Evolutionary conservation across 176 grass and related monocot genomes (phyloP), one percentile per base, ranked within the genome.

Genomic region (Poa pratensis): DNA sequence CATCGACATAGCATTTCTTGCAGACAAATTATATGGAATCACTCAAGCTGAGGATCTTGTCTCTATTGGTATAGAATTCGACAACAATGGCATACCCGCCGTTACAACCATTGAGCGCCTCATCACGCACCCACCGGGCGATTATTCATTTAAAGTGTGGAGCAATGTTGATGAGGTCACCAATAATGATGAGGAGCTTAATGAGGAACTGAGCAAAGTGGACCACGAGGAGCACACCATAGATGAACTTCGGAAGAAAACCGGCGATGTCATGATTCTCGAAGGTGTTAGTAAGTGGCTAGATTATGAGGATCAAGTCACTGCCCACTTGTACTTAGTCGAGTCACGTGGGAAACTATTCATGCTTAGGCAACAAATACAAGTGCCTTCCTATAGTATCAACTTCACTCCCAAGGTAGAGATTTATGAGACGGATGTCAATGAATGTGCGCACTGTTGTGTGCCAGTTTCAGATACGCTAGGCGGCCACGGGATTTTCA

Each of bases 11-110:
- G 62, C 62, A 7, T 65, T 65, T 65, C 5, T 65, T 16, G 62
- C 13, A 32, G 62, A 65, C 62, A 65, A 65, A 65, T 13, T 65
- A 30, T 65, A 65, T 32, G 62, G 62, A 65, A 65, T 65, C 62
- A 65, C 62, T 1, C 4, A 65, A 65, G 62, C 62, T 2, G 62
- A 65, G 62, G 62, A 65, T 65, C 62, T 65, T 17, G 62, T 32
- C 26, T 65, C 26, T 65, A 2, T 65, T 32, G 62, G 14, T 32
- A 32, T 65, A 30, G 26, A 65, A 17, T 65, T 65, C 2, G 61
- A 64, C 15, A 65, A 6, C 26, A 65, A 32, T 30, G 62, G 27
- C 26, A 17, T 65, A 1, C 62, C 62, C 14, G 17, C 11, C 62
- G 30, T 65, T 32, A 65, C 62, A 17, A 0, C 62, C 17, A 32